Conservation (phyloP, 306 rosid genomes). For the Castanopsis chinensis region DNA sequence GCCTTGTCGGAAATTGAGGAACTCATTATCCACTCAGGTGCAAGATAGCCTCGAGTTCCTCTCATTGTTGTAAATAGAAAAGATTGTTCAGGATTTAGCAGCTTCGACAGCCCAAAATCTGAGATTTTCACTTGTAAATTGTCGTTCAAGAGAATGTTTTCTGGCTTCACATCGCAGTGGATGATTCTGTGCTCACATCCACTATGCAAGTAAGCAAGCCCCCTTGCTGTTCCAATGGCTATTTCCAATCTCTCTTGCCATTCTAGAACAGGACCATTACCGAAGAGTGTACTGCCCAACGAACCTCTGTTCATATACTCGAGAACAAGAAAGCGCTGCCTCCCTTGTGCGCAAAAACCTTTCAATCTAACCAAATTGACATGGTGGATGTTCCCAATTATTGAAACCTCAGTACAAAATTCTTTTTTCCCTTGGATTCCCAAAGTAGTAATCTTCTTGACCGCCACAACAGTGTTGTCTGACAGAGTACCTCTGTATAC, state of each 20-base stretch:
- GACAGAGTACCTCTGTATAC: slow-evolving; percentile 74
- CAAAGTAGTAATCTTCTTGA: slow-evolving; percentile 69
- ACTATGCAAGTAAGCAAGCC: slow-evolving; percentile 81
- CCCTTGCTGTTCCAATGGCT: slow-evolving; percentile 88
- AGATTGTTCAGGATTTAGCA: slow-evolving; percentile 71
- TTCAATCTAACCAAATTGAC: slow-evolving; percentile 75
- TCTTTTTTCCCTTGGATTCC: slow-evolving; percentile 86
- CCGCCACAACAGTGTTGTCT: slow-evolving; percentile 75
- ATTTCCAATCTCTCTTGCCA: slow-evolving; percentile 86
- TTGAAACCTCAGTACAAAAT: slow-evolving; percentile 81
- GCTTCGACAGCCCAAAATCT: slow-evolving; percentile 91
- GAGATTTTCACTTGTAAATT: slow-evolving; percentile 79
- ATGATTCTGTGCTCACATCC: slow-evolving; percentile 79
- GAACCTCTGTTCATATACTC: slow-evolving; percentile 97
- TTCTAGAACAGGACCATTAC: slow-evolving; percentile 69
- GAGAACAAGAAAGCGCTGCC: slow-evolving; percentile 68
- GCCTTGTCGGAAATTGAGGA: slow-evolving; percentile 83
- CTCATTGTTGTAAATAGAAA: slow-evolving; percentile 88
- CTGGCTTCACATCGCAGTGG: slow-evolving; percentile 92
- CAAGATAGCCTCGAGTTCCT: slow-evolving; percentile 92
- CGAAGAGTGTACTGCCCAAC: slow-evolving; percentile 69
- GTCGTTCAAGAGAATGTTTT: slow-evolving; percentile 81
- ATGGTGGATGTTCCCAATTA: slow-evolving; percentile 83
- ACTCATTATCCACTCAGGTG: slow-evolving; percentile 93
- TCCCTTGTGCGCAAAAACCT: slow-evolving; percentile 80